These are phyloP conservation scores for Eutrema salsugineum DNA, from an alignment of 441 rosid species.

Conservation along the genomic window DNA sequence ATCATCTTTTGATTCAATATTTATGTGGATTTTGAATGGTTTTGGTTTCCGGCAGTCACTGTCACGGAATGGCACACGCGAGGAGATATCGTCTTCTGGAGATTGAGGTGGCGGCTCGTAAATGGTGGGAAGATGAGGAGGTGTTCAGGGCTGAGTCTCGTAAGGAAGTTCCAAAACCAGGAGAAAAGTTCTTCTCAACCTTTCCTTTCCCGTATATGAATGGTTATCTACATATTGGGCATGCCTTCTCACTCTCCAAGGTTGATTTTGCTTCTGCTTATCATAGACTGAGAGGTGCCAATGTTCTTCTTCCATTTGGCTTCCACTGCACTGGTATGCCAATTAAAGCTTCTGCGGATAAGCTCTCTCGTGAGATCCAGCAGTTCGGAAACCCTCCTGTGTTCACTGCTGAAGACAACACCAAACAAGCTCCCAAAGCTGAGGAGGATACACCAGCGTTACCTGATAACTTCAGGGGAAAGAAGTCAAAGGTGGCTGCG, in stretches of 20 bases:
- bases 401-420: constrained; percentile 35
- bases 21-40: not conserved
- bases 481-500: constrained; percentile 79
- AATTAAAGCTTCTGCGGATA: constrained; percentile 93
- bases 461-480: constrained; percentile 67
- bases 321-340: constrained; percentile 98
- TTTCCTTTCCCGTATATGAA: constrained; percentile 96
- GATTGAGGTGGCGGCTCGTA: constrained; percentile 49
- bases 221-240: constrained; percentile 85
- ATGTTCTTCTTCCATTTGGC: constrained; percentile 81
- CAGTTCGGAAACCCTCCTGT: constrained; percentile 75
- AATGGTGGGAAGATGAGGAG: constrained; percentile 76
- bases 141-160: constrained; percentile 65
- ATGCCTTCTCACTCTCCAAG: constrained; percentile 84
- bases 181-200: constrained; percentile 84
- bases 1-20: not conserved
- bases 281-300: constrained; percentile 78
- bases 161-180: constrained; percentile 45
- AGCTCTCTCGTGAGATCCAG: constrained; percentile 71
- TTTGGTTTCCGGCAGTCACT: constrained; percentile 34
- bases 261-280: constrained; percentile 84
- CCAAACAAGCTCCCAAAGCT: constrained; percentile 21
- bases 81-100: constrained; percentile 76
- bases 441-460: constrained; percentile 34
- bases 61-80: constrained; percentile 59